Percentiles rank a stretch among this genome's conserved stretches.
Conservation (phyloP, 108 stramenopile species). For the Schizochytrium sp. region DNA sequence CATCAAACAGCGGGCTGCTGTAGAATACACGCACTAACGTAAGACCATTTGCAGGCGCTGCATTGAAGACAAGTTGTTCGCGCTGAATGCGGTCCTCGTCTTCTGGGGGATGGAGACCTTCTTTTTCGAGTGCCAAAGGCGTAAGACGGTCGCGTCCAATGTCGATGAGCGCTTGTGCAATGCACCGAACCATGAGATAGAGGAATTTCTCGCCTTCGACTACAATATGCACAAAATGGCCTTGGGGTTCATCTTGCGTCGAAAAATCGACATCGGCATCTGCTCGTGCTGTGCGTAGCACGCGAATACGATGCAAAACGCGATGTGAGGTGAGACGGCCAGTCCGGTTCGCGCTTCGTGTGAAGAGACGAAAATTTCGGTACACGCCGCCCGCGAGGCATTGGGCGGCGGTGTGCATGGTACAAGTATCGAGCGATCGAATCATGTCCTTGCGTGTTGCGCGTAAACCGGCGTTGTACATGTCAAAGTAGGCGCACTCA, state of each 20-base stretch:
- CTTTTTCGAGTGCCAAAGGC: conserved; percentile 25
- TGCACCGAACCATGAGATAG: conserved; percentile 96
- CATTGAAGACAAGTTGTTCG: not conserved
- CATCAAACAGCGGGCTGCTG: not conserved
- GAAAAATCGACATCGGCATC: not conserved
- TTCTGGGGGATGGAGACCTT: not conserved
- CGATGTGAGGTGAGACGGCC: conserved; percentile 78
- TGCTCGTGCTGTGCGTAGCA: not conserved
- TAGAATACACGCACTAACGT: not conserved
- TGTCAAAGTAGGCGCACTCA: conserved; percentile 18
- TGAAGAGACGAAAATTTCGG: conserved; percentile 65
- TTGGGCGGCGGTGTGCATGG: conserved; percentile 61
- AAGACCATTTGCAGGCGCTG: not conserved
- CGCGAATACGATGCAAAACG: conserved; percentile 25
- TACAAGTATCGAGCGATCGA: conserved; percentile 52
- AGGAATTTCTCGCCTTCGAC: conserved; percentile 86
- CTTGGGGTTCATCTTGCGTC: not conserved
- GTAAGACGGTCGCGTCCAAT: conserved; percentile 73
- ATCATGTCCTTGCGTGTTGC: conserved; percentile 87
- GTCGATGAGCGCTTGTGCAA: conserved; percentile 76
- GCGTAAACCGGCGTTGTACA: conserved; percentile 66
- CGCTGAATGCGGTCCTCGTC: not conserved
- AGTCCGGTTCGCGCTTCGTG: not conserved
- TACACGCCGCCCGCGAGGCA: conserved; percentile 79
- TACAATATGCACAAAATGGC: conserved; percentile 59